A percentile compares a stretch with the other conserved stretches of the same genome.
Conservation (phyloP, 176 grass and related monocot genomes). For the Bothriochloa decipiens region DNA sequence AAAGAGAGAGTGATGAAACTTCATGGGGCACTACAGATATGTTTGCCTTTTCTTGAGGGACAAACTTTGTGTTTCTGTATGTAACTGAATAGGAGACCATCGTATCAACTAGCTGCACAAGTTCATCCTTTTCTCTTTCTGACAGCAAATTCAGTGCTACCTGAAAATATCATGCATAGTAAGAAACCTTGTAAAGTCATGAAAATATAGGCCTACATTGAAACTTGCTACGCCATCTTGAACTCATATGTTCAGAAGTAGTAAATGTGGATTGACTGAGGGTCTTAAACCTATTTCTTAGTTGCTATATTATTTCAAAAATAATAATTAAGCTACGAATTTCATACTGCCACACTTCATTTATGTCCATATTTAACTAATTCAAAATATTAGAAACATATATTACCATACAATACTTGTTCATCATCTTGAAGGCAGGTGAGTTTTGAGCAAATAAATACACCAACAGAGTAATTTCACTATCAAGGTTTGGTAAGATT, state of each 20-base stretch:
- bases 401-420: conserved; percentile 24
- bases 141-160: conserved; percentile 82
- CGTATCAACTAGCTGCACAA: conserved; percentile 80
- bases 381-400: conserved; percentile 6
- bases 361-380: not conserved
- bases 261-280: conserved; percentile 18
- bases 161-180: conserved; percentile 45
- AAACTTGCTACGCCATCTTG: not conserved
- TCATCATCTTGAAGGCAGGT: conserved; percentile 23
- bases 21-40: conserved; percentile 57
- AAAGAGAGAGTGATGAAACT: conserved; percentile 58
- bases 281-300: conserved; percentile 28
- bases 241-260: conserved; percentile 25
- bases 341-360: conserved; percentile 29
- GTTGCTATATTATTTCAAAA: conserved; percentile 28
- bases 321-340: conserved; percentile 8
- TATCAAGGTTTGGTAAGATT: conserved; percentile 28
- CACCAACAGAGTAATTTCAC: conserved; percentile 8
- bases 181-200: conserved; percentile 36
- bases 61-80: conserved; percentile 77
- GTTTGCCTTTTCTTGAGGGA: conserved; percentile 62
- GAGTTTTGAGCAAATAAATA: conserved; percentile 28
- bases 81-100: conserved; percentile 90
- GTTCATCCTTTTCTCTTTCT: conserved; percentile 82
- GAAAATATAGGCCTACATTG: conserved; percentile 15